Base-by-base conservation (phyloP, 305 asterid species). In the Plantago lanceolata region DNA sequence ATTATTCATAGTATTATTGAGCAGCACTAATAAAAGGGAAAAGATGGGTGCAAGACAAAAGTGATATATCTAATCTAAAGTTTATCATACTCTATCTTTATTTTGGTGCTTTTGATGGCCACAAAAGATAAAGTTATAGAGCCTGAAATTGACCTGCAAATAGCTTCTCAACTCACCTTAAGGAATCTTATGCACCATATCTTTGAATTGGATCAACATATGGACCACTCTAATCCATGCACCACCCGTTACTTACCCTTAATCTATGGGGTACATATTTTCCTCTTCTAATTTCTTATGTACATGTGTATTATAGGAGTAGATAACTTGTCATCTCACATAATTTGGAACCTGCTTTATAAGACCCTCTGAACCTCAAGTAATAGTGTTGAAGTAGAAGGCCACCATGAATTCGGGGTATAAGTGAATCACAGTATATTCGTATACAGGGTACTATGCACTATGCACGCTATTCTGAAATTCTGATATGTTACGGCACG, bases 121-220 rank as follows among this genome's bases (percentile, higher is more conserved):
- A 56, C 61, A 26, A 29, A 55, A 56, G 45, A 56, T 56, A 56
- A 56, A 56, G 61, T 56, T 56, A 11, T 33, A 40, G 45, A 29
- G 26, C 11, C 29, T 56, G 61, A 56, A 56, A 21, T 55, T 14
- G 60, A 28, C 59, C 5, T 2, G 20, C 61, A 56, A 28, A 26
- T 26, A 56, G 45, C 45, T 40, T 29, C 18, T 56, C 61, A 56
- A 56, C 44, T 56, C 26, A 29, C 29, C 61, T 29, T 5, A 26
- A 56, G 45, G 61, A 56, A 56, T 29, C 45, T 56, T 56, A 56
- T 56, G 45, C 45, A 56, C 61, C 33, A 56, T 56, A 21, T 53
- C 16, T 14, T 56, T 28, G n/a, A 26, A 12, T 26, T 55, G 21
- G 4, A 6, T 12, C 19, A 40, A 56, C 37, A 29, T 14, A 29